These are phyloP conservation scores for Penicillium nordicum DNA, from an alignment of 2,329 filamentous ascomycete genomes.

Conservation along the genomic window DNA sequence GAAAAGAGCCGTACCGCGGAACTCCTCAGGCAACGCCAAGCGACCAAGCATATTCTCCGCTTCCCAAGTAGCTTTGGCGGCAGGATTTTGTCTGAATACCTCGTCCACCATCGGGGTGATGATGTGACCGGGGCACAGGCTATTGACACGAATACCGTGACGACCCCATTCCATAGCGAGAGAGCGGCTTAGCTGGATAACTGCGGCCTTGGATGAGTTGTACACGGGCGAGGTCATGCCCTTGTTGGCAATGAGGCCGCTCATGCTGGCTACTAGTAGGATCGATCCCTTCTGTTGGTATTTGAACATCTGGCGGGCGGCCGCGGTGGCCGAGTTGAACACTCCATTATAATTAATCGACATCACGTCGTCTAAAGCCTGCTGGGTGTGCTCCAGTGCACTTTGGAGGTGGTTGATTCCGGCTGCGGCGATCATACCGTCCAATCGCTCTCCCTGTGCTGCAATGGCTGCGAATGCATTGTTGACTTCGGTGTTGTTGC, in stretches of 20 bases:
- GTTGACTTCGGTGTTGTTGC: slow-evolving; percentile 38
- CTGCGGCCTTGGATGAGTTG: slow-evolving; percentile 54
- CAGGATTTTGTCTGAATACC: slow-evolving; percentile 72
- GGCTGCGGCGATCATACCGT: slow-evolving; percentile 44
- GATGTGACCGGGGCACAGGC: slow-evolving; percentile 53
- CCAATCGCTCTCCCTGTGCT: slow-evolving; percentile 34
- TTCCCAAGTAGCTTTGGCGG: slow-evolving; percentile 47
- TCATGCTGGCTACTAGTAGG: slow-evolving; percentile 52
- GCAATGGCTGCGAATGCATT: slow-evolving; percentile 37
- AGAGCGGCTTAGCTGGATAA: slow-evolving; percentile 51
- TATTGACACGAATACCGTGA: slow-evolving; percentile 53
- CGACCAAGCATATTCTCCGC: slow-evolving; percentile 52
- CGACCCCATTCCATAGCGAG: slow-evolving; percentile 54
- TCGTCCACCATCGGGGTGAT: slow-evolving; percentile 73
- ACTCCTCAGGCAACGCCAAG: slow-evolving; percentile 55
- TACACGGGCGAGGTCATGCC: slow-evolving; percentile 46
- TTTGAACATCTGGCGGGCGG: slow-evolving; percentile 49
- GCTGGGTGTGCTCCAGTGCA: slow-evolving; percentile 41
- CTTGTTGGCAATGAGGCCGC: slow-evolving; percentile 50
- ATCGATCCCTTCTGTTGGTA: slow-evolving; percentile 50
- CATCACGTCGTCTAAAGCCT: slow-evolving; percentile 45
- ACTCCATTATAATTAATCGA: slow-evolving; percentile 51
- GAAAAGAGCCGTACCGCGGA: slow-evolving; percentile 65
- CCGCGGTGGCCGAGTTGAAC: slow-evolving; percentile 48
- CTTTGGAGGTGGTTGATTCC: slow-evolving; percentile 43